Conservation (phyloP, 345 rosid species). For the Salix exigua region DNA sequence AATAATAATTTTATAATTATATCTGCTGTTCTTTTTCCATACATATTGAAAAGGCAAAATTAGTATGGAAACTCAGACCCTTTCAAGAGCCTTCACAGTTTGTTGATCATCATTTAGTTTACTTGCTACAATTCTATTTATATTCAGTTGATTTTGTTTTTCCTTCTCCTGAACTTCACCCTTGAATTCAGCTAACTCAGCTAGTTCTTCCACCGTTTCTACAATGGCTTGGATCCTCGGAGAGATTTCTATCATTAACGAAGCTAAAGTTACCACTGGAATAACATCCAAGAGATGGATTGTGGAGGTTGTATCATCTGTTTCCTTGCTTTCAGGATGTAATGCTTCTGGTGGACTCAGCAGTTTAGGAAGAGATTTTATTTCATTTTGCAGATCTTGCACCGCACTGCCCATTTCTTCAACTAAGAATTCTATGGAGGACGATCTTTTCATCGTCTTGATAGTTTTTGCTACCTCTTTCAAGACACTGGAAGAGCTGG, state of each 20-base stretch:
- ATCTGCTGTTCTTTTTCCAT: no score
- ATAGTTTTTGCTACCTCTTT: constrained; percentile 31
- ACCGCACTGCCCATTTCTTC: constrained; percentile 36
- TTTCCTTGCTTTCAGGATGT: constrained; percentile 9
- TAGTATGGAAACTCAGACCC: constrained; percentile 6
- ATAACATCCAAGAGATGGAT: constrained; percentile 31
- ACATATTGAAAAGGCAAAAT: no score
- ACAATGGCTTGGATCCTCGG: constrained; percentile 27
- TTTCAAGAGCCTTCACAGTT: constrained; percentile 15
- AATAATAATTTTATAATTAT: no score
- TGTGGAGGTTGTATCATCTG: constrained; percentile 1
- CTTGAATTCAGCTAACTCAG: constrained; percentile 28
- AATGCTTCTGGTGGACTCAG: background rate
- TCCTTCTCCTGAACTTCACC: constrained; percentile 8
- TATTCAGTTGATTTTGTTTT: constrained; percentile 20
- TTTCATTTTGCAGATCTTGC: constrained; percentile 31
- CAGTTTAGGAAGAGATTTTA: constrained; percentile 22
- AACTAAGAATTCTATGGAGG: constrained; percentile 19
- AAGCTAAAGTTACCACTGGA: constrained; percentile 31
- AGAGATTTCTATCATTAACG: constrained; percentile 37
- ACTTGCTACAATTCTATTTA: background rate
- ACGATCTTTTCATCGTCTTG: constrained; percentile 35
- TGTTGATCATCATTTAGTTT: constrained; percentile 1
- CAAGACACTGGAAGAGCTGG: constrained; percentile 30
- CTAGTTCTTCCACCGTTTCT: constrained; percentile 34